phyloP scores from a whole-genome alignment of 75 land plant species.

The Larix kaempferi region DNA sequence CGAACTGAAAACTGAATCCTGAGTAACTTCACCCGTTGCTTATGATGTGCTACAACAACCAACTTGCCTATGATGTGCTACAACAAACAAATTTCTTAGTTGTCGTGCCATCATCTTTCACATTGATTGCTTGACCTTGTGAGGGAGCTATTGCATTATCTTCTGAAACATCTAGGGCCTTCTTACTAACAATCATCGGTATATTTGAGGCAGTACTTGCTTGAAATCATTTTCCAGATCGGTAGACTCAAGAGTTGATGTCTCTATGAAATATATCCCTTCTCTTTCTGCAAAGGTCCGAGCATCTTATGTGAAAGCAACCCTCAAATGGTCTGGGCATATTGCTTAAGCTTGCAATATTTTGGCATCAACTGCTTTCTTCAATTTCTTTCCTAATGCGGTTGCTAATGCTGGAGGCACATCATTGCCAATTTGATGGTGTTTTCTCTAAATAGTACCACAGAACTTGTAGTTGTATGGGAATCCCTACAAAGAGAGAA shows the following conservation, averaged over 20 bases:
- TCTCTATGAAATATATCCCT: slow-evolving; percentile 40
- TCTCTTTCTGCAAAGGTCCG: slow-evolving; percentile 37
- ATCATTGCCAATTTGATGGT: slow-evolving; percentile 94
- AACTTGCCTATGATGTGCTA: too few species aligned
- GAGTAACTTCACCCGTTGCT: too few species aligned
- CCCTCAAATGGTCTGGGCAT: slow-evolving; percentile 35
- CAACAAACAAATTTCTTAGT: slow-evolving; percentile 13
- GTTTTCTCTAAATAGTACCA: slow-evolving; percentile 78
- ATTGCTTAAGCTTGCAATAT: neutral
- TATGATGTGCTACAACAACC: too few species aligned
- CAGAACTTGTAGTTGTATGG: slow-evolving; percentile 73
- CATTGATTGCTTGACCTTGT: slow-evolving; percentile 32
- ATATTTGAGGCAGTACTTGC: slow-evolving; percentile 43
- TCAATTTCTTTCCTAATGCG: slow-evolving; percentile 84
- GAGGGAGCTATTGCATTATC: slow-evolving; percentile 22
- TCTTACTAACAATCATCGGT: slow-evolving; percentile 38
- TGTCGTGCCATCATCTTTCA: slow-evolving; percentile 29
- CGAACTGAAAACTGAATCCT: neutral
- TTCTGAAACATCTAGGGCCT: slow-evolving; percentile 40
- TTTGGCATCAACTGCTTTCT: slow-evolving; percentile 54
- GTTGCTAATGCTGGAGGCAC: slow-evolving; percentile 91
- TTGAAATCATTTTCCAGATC: slow-evolving; percentile 45
- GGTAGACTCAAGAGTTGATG: slow-evolving; percentile 34
- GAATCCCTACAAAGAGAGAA: slow-evolving; percentile 69
- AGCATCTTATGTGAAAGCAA: slow-evolving; percentile 40